phyloP scores from a whole-genome alignment of 2,329 filamentous ascomycete genomes.

The Fusarium albidum region DNA sequence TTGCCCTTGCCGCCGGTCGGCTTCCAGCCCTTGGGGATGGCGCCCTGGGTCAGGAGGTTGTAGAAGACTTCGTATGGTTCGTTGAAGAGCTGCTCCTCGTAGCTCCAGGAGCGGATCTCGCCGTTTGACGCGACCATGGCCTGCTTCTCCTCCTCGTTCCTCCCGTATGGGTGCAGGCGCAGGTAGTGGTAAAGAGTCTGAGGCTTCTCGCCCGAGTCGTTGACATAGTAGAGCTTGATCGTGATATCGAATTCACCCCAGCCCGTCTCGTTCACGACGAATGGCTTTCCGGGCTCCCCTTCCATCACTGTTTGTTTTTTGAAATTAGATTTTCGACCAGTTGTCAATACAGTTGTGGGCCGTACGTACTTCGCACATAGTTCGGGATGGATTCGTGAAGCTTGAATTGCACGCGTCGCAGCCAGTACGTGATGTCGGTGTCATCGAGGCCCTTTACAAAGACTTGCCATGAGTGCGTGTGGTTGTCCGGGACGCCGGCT shows the following conservation, averaged over 20 bases:
- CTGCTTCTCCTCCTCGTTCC: conserved; percentile 77
- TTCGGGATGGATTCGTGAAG: conserved; percentile 97
- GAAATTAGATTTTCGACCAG: conserved; percentile 26
- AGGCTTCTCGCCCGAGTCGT: conserved; percentile 89
- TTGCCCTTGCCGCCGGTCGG: conserved; percentile 63
- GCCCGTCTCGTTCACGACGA: conserved; percentile 89
- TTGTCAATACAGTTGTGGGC: conserved; percentile 1
- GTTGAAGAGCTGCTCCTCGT: conserved; percentile 97
- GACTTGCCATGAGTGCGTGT: conserved; percentile 96
- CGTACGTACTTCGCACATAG: conserved; percentile 74
- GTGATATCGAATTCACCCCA: conserved; percentile 99
- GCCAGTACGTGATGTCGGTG: conserved; percentile 92
- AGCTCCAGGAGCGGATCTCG: conserved; percentile 79
- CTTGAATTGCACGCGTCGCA: conserved; percentile 97
- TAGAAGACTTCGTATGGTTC: conserved; percentile 95
- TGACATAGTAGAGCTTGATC: conserved; percentile 91
- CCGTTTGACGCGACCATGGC: conserved; percentile 64
- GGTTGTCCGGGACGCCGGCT: conserved; percentile 79
- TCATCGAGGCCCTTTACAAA: conserved; percentile 92
- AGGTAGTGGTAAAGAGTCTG: conserved; percentile 95
- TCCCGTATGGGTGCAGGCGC: conserved; percentile 88
- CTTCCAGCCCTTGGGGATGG: conserved; percentile 59
- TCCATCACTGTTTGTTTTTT: conserved; percentile 75
- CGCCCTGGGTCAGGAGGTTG: conserved; percentile 81
- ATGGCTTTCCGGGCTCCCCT: conserved; percentile 71